Evolutionary conservation across 805 yeast genomes (phyloP).

Genomic region (Kuraishia ogatae): DNA sequence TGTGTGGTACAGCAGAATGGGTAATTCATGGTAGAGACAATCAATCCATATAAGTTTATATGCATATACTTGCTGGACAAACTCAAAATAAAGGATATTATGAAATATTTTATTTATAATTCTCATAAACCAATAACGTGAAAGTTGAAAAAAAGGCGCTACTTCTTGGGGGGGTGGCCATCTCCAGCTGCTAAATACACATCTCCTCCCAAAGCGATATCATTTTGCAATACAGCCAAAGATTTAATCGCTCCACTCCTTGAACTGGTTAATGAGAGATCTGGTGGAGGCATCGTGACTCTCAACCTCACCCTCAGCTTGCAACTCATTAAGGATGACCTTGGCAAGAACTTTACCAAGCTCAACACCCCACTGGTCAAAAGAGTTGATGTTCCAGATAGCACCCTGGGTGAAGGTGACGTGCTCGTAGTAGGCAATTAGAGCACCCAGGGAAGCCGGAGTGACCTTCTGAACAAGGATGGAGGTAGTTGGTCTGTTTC

Average conservation of each 20-base stretch:
- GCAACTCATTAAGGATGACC: conserved; percentile 86
- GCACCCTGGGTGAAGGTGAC: conserved; percentile 98
- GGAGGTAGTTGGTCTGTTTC: conserved; percentile 98
- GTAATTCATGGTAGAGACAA: no score
- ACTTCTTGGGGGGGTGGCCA: not conserved
- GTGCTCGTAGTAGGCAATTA: conserved; percentile 97
- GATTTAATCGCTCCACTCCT: conserved; percentile 51
- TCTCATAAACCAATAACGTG: not conserved
- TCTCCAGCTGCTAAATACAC: not conserved
- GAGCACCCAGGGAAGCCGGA: conserved; percentile 92
- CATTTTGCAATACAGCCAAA: not conserved
- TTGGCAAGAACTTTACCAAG: conserved; percentile 97
- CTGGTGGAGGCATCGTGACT: conserved; percentile 89
- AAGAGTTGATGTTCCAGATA: conserved; percentile 97
- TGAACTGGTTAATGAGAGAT: conserved; percentile 91
- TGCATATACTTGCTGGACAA: no score
- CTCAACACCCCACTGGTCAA: conserved; percentile 99
- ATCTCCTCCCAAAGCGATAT: no score
- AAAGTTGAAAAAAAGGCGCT: not conserved
- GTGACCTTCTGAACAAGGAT: conserved; percentile 93
- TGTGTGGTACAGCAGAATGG: no score
- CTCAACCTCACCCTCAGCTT: conserved; percentile 42
- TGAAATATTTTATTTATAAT: not conserved
- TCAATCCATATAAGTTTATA: no score
- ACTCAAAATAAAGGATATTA: not conserved